Percentiles rank a stretch among this genome's conserved stretches.
phyloP scores from a whole-genome alignment of 495 filamentous ascomycete species.

The Emericellopsis terricola region DNA sequence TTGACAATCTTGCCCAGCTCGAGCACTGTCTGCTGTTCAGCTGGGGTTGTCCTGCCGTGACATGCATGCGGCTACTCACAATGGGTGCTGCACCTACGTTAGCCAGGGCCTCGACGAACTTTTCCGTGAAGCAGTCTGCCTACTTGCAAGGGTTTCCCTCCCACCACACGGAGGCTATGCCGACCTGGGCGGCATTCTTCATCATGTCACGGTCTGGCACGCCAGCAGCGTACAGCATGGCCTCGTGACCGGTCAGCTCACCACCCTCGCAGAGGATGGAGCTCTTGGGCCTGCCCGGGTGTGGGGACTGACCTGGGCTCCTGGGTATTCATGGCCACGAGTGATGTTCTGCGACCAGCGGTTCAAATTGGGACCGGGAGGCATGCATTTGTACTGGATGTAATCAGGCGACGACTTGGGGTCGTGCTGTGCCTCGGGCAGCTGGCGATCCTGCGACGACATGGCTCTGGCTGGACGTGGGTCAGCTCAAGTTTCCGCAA shows the following conservation, averaged over 20 bases:
- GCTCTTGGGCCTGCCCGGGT: background rate
- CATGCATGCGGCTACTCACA: conserved; percentile 12
- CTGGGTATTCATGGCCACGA: conserved; percentile 74
- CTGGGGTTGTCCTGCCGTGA: background rate
- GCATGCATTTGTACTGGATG: conserved; percentile 22
- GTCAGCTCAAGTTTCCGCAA: no score
- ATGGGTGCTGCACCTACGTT: conserved; percentile 22
- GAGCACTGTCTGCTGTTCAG: conserved; percentile 37
- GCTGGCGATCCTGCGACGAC: background rate
- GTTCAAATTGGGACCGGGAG: conserved; percentile 24
- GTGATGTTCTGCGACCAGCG: conserved; percentile 30
- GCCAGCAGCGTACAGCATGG: conserved; percentile 92
- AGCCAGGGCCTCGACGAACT: background rate
- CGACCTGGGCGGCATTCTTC: conserved; percentile 83
- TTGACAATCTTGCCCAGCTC: conserved; percentile 86
- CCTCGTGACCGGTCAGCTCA: conserved; percentile 25
- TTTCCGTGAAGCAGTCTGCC: conserved; percentile 9
- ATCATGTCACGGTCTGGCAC: conserved; percentile 70
- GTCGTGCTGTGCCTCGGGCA: conserved; percentile 7
- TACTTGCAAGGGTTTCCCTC: conserved; percentile 75
- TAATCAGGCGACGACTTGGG: conserved; percentile 22
- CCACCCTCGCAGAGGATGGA: no score
- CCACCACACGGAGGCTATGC: conserved; percentile 87
- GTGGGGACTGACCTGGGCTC: conserved; percentile 48
- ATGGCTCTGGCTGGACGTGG: background rate